Evolutionary conservation across 495 filamentous ascomycete genomes (phyloP).

Genomic region (Glonium stellatum): DNA sequence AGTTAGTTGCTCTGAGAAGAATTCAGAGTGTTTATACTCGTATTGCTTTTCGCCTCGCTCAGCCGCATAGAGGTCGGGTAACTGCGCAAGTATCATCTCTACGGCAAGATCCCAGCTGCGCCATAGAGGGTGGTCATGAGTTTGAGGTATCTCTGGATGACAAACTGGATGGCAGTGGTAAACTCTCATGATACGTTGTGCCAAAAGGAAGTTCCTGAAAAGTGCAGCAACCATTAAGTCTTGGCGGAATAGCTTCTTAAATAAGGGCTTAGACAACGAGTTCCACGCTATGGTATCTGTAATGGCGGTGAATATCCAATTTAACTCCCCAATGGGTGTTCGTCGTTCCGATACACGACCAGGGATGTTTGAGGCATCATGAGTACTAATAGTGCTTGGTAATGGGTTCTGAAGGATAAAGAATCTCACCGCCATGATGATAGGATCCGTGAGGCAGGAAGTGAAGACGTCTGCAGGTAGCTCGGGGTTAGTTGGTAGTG

Average conservation of each 20-base stretch:
- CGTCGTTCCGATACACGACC: constrained; percentile 86
- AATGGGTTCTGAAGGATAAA: constrained; percentile 91
- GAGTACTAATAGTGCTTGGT: constrained; percentile 62
- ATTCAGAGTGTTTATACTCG: constrained; percentile 88
- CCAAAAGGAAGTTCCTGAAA: constrained; percentile 91
- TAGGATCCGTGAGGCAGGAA: constrained; percentile 90
- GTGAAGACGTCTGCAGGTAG: constrained; percentile 95
- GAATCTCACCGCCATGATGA: constrained; percentile 91
- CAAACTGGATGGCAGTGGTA: constrained; percentile 93
- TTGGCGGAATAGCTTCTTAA: constrained; percentile 94
- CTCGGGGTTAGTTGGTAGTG: constrained; percentile 91
- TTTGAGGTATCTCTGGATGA: constrained; percentile 80
- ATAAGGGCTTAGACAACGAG: constrained; percentile 74
- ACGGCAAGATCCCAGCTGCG: constrained; percentile 96
- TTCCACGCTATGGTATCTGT: constrained; percentile 99
- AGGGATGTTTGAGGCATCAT: constrained; percentile 72
- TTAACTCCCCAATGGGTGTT: constrained; percentile 90
- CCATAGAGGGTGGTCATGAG: constrained; percentile 90
- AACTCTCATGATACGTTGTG: constrained; percentile 89
- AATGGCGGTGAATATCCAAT: constrained; percentile 99
- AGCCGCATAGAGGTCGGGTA: constrained; percentile 72
- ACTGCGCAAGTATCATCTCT: constrained; percentile 88
- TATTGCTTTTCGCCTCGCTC: constrained; percentile 67
- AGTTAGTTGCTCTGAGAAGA: constrained; percentile 95
- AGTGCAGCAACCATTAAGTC: constrained; percentile 99